Percentiles rank a stretch among this genome's conserved stretches.
Conservation (phyloP, 768 basidiomycete genomes). For the Heimioporus sp. region DNA sequence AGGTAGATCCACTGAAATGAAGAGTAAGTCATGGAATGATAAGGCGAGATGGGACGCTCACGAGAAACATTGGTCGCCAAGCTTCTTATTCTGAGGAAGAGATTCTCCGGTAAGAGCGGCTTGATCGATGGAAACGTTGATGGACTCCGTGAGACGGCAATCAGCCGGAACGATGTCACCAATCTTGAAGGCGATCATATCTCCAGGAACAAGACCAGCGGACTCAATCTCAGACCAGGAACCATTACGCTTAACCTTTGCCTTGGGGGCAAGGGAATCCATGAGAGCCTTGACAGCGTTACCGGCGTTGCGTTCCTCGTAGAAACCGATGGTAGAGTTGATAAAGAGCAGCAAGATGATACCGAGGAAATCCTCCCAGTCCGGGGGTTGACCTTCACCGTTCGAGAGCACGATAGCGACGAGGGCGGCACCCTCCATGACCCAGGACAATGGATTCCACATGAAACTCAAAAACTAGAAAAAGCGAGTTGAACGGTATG, state of each 20-base stretch:
- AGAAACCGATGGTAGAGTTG: constrained; percentile 98
- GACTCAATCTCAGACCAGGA: constrained; percentile 91
- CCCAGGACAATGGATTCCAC: constrained; percentile 99
- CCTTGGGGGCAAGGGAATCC: constrained; percentile 99
- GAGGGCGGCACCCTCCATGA: constrained; percentile 96
- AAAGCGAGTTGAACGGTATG: not conserved
- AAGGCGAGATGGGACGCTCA: constrained; percentile 40
- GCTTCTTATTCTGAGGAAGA: constrained; percentile 88
- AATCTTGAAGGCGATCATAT: constrained; percentile 97
- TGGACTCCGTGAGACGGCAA: constrained; percentile 92
- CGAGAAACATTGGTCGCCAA: constrained; percentile 98
- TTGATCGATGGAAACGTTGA: constrained; percentile 98
- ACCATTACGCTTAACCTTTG: constrained; percentile 86
- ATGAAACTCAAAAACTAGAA: constrained; percentile 89
- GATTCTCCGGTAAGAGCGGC: constrained; percentile 98
- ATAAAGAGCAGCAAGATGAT: constrained; percentile 88
- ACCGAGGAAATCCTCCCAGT: constrained; percentile 98
- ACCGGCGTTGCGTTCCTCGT: constrained; percentile 95
- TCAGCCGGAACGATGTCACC: constrained; percentile 98
- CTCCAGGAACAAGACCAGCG: constrained; percentile 86
- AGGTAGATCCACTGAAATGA: constrained; percentile 79
- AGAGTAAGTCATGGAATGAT: not conserved
- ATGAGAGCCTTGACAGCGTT: constrained; percentile 99
- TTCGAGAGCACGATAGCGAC: constrained; percentile 97
- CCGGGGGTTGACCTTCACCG: constrained; percentile 80